These are phyloP conservation scores for Plasmodium gaboni DNA, from an alignment of 169 alveolate species.

Conservation along the genomic window DNA sequence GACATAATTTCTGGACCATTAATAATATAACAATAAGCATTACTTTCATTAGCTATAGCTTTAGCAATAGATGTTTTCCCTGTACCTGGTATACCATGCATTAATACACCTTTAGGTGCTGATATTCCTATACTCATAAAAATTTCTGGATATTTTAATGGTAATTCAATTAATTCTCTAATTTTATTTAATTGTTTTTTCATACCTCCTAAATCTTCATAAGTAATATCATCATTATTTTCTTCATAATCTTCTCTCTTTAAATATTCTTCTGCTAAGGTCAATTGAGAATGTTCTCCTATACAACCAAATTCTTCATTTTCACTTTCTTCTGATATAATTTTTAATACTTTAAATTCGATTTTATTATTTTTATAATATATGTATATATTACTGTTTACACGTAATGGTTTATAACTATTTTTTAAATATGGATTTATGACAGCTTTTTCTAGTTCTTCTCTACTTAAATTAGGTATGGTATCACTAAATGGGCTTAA, in stretches of 20 bases:
- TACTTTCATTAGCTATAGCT: slow-evolving; percentile 89
- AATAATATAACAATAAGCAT: slow-evolving; percentile 83
- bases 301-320: slow-evolving; percentile 61
- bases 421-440: slow-evolving; percentile 36
- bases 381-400: slow-evolving; percentile 22
- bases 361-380: slow-evolving; percentile 51
- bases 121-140: slow-evolving; percentile 87
- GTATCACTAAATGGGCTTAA: slow-evolving; percentile 69
- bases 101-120: slow-evolving; percentile 89
- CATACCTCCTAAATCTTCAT: slow-evolving; percentile 88
- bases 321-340: slow-evolving; percentile 59
- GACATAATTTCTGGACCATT: slow-evolving; percentile 89
- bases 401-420: slow-evolving; percentile 51
- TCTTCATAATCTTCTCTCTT: slow-evolving; percentile 83
- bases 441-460: slow-evolving; percentile 36
- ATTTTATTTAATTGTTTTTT: slow-evolving; percentile 84
- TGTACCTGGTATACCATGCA: slow-evolving; percentile 91
- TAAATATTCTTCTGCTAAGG: slow-evolving; percentile 74
- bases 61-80: slow-evolving; percentile 90
- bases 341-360: slow-evolving; percentile 81
- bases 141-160: slow-evolving; percentile 86
- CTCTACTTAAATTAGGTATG: slow-evolving; percentile 8
- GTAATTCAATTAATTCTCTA: slow-evolving; percentile 86
- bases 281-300: slow-evolving; percentile 73
- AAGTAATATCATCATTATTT: slow-evolving; percentile 82